A percentile compares a stretch with the other conserved stretches of the same genome.
phyloP scores from a whole-genome alignment of 192 early-diverging fungal genomes.

The Allomyces javanicus region DNA sequence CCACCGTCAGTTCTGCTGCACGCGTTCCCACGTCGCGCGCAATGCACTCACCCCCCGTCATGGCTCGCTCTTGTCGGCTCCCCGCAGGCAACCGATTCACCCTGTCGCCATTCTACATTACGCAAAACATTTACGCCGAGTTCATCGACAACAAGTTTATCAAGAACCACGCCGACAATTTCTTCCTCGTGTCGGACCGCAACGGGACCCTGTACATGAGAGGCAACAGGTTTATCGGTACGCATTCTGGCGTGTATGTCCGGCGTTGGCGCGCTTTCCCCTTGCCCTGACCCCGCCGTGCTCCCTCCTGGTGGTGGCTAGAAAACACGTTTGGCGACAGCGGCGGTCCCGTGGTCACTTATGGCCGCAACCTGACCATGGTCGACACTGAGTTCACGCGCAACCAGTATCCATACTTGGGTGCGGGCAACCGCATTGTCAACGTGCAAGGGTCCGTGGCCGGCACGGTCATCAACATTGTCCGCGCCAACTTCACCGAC shows the following conservation, averaged over 20 bases:
- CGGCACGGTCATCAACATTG: background rate
- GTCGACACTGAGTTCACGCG: background rate
- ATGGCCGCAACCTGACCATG: background rate
- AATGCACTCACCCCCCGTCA: too few relatives aligned
- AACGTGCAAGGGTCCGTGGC: background rate
- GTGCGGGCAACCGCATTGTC: background rate
- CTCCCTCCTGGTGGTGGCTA: background rate
- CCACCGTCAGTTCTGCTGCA: too few relatives aligned
- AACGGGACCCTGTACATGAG: background rate
- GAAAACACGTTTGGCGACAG: background rate
- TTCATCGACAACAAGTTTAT: background rate
- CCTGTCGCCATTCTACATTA: background rate
- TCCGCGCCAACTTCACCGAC: background rate
- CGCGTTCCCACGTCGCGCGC: too few relatives aligned
- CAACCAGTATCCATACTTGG: background rate
- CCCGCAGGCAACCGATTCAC: too few relatives aligned
- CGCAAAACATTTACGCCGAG: background rate
- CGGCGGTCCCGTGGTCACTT: background rate
- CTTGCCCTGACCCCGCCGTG: background rate
- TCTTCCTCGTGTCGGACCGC: too few relatives aligned
- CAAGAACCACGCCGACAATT: background rate
- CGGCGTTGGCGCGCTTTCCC: background rate
- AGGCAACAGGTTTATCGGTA: background rate
- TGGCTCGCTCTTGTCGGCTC: too few relatives aligned
- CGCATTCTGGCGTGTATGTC: background rate